Base-by-base conservation (phyloP, 2,329 filamentous ascomycete genomes). In the Dactylellina leptospora region DNA sequence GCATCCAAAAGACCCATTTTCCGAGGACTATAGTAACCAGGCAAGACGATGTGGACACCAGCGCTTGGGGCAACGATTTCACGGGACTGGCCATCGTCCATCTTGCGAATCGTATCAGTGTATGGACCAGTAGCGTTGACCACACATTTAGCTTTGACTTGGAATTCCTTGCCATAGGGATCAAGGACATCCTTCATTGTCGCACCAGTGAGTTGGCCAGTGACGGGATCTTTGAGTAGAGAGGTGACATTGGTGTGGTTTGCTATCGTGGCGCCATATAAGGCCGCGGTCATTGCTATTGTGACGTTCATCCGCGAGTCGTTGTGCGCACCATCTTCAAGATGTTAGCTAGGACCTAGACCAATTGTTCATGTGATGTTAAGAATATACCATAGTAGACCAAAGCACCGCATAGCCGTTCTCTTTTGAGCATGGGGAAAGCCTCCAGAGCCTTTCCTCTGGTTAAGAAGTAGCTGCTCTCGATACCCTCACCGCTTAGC, bases 291-390 rank as follows among this genome's bases (percentile, higher is more conserved):
- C 87, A 93, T 91, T 18, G 90, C 91, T 64, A 96, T 84, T 6
- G 90, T 93, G 25, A 95, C 89, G 78, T 96, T 96, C 91, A 96
- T 96, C 53, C 92, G 87, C 18, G 91, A 95, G 80, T 96, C 92
- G 78, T 96, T 96, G 81, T 96, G 92, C 27, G 90, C 91, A 76
- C 92, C 92, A 81, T 96, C 91, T 77, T 22, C n/a, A 27, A 60
- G 20, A 30, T 11, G 23, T 63, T 63, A 71, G 58, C 45, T 16
- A 85, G n/a, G 13, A 20, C 5, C 28, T 8, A 8, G 1, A 48
- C 9, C 5, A 30, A 36, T 28, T 9, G 30, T 9, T n/a, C 25
- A 10, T 8, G 18, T n/a, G 8, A 22, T 33, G 20, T 11, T 8
- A 48, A 42, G 40, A 68, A 77, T 58, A 38, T 80, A 86, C 85